Evolutionary conservation across 495 filamentous ascomycete species (phyloP), one percentile per base, ranked within the genome.

Genomic region (Copromyces sp.): DNA sequence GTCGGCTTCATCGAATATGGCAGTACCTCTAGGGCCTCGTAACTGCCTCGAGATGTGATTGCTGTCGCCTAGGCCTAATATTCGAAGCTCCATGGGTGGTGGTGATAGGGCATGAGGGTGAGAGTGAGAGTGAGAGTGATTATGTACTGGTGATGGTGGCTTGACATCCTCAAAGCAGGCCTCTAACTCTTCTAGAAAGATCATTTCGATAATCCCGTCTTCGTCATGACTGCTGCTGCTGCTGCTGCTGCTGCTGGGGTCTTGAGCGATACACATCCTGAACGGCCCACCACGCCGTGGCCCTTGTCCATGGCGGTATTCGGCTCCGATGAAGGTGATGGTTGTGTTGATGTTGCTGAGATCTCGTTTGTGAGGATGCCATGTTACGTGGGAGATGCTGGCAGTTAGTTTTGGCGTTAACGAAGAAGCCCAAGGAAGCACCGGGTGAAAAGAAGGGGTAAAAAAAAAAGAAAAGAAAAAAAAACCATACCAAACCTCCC

Each of bases 401-500:
- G 24, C 24, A 24, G 24, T 24, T 32, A 9, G 8, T 14, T 59
- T 39, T 5, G 32, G 24, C 24, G 24, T 24, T 24, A 24, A 24
- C 24, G 24, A 1, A 24, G 24, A 24, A 24, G 24, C 24, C 24
- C 24, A 24, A 24, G 24, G 24, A 24, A 24, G 24, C 24, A 24
- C 24, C 24, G 24, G 24, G 24, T 1, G 24, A 24, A 24, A 24
- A 0, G 5, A 53, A 38, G 12, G 68, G 12, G 39, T 12, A 45
- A 59, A 3, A 8, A 42, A 17, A 14, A 24, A 59, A 3, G 32
- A 3, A 17, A 16, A 16, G 41, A 8, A 9, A 9, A 16, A 0
- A 45, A n/a, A 45, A 61, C 59, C 70, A 4, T 70, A 73, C 72
- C 68, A 73, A 7, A 72, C 68, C 68, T 75, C 71, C 5, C 17